Base-by-base conservation (phyloP, 805 yeast species). In the Kodamaea jinghongensis region DNA sequence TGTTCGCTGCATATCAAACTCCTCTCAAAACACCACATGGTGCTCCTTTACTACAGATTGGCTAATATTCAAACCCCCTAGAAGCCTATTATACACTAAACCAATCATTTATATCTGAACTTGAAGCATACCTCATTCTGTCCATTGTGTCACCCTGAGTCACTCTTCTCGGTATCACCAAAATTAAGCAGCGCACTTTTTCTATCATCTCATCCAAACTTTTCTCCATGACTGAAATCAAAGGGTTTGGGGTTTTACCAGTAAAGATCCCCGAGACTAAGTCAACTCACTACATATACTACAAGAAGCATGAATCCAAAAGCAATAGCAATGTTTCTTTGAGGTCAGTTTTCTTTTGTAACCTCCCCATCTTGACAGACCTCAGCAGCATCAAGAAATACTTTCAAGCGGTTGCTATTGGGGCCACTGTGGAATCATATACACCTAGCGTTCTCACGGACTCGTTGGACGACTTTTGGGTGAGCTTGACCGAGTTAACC, bases 281-380 rank as follows among this genome's bases (percentile, higher is more conserved):
- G 8, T 49, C 63, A 2, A 54, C 58, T 16, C 95, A 86, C 56
- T 82, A 76, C 51, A 61, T 83, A 48, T 85, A 71, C 52, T 61
- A 76, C 50, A 84, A 83, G 59, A 85, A 81, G 52, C 95, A 86
- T 55, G 64, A 71, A 31, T 55, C 60, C 30, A 65, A 66, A 37
- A 50, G 51, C n/a, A 73, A 75, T 37, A 43, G 42, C 25, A 28
- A 36, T 17, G 15, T 33, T 16, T 43, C 46, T 17, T 49, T 49
- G 16, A 68, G 85, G 37, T 73, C 85, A 20, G 59, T 90, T n/a
- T 90, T 90, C 61, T 57, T 83, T 4, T 78, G 84, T 42, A 89
- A 90, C 55, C 63, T 88, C 29, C 96, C 97, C 2, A 63, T 82
- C 15, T 72, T 75, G 42, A 71, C 88, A 5, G 69, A 72, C 16